Base-by-base conservation (phyloP, 352 stramenopile species). In the Thraustochytrium striatum region DNA sequence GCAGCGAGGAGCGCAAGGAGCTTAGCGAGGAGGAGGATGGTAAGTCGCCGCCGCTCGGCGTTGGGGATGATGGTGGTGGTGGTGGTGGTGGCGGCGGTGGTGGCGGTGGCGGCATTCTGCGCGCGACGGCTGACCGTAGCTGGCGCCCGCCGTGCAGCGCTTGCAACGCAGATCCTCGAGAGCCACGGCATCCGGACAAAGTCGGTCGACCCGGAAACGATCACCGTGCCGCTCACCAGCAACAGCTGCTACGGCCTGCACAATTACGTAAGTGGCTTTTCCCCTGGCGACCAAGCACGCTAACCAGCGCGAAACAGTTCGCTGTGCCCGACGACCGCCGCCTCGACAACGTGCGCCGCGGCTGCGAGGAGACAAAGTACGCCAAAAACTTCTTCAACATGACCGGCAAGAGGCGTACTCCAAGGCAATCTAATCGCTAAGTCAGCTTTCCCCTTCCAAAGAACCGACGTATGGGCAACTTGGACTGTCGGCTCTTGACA, bases 351-450 rank as follows among this genome's bases (percentile, higher is more conserved):
- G 65, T 75, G 28, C 65, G 65, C 41, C 25, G 68, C 41, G 25
- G 65, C 44, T 75, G 65, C 65, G 65, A 75, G 30, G 65, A 75
- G 52, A 75, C 65, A 30, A 75, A 75, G 50, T 75, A 75, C 52
- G 65, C 65, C 43, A 75, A 75, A n/a, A 75, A 75, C 50, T 75
- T 75, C 25, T 30, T 32, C 3, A 32, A 3, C n/a, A 75, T 75
- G 65, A 75, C 65, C 5, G 65, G 65, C 32, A 75, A 75, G 65
- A 55, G 47, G n/a, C n/a, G n/a, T n/a, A n/a, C n/a, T n/a, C n/a
- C n/a, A n/a, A n/a, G n/a, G n/a, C n/a, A n/a, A n/a, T n/a, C n/a
- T n/a, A n/a, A n/a, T n/a, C n/a, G n/a, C n/a, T n/a, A n/a, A n/a
- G n/a, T n/a, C n/a, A n/a, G n/a, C n/a, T n/a, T n/a, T n/a, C n/a